These are phyloP conservation scores for Ceratobasidium sp. DNA, from an alignment of 1,284 basidiomycete species.

Conservation along the genomic window DNA sequence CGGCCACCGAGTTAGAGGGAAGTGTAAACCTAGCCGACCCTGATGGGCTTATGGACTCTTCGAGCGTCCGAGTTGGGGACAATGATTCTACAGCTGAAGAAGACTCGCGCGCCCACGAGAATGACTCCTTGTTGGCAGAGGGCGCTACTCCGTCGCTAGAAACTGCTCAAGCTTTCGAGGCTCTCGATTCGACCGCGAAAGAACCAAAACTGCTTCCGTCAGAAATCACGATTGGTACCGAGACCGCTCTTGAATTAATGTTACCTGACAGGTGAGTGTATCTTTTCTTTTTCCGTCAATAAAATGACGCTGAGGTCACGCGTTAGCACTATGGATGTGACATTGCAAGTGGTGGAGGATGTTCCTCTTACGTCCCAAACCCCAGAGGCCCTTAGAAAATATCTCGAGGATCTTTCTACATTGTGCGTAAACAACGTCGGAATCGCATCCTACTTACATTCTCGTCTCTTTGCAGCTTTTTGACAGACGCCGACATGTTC, in stretches of 20 bases:
- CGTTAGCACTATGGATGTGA: constrained; percentile 26
- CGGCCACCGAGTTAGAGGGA: no score
- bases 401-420: constrained; percentile 17
- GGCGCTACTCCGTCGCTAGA: neutral
- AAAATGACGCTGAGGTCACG: neutral
- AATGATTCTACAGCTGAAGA: no score
- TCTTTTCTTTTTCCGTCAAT: neutral
- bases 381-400: constrained; percentile 22
- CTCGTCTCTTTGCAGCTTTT: constrained; percentile 14
- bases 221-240: constrained; percentile 23
- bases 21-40: no score
- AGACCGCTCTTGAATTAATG: constrained; percentile 14
- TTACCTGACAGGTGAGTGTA: constrained; percentile 37
- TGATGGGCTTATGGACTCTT: no score
- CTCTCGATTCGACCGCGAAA: neutral
- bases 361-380: neutral
- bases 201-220: constrained; percentile 17
- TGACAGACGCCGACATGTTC: constrained; percentile 31
- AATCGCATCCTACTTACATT: neutral
- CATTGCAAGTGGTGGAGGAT: neutral
- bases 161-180: neutral
- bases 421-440: constrained; percentile 8
- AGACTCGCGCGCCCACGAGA: no score
- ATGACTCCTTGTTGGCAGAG: no score
- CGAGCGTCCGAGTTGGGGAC: no score